Evolutionary conservation across 176 grass and related monocot genomes (phyloP).

Genomic region (Oropetium thomaeum): DNA sequence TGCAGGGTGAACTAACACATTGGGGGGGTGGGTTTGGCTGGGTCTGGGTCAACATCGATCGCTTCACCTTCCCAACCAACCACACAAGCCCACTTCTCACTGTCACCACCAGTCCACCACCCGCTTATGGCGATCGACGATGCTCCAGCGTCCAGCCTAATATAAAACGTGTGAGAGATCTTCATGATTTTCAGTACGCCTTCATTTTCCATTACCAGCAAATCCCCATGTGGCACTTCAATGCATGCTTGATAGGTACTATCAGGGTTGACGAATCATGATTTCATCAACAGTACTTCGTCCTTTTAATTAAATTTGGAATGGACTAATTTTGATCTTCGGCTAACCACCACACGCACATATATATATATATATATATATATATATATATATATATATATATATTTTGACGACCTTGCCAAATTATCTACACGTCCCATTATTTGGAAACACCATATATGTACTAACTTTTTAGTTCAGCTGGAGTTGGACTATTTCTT

Average conservation of each 20-base stretch:
- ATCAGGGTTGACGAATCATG: constrained; percentile 15
- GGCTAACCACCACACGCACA: not conserved
- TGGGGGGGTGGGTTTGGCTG: not conserved
- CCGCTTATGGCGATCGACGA: not conserved
- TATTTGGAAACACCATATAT: too few relatives aligned
- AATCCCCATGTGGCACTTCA: constrained; percentile 11
- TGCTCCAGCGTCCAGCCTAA: constrained; percentile 15
- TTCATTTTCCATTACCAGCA: constrained; percentile 30
- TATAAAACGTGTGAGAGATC: constrained; percentile 26
- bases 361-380: too few relatives aligned
- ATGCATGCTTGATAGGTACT: not conserved
- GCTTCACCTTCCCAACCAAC: constrained; percentile 46
- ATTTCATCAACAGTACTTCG: not conserved
- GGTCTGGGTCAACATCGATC: constrained; percentile 47
- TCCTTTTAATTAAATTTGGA: not conserved
- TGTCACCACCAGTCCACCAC: too few relatives aligned
- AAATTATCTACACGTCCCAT: too few relatives aligned
- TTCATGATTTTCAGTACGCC: constrained; percentile 19
- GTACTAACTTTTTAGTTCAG: too few relatives aligned
- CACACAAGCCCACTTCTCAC: constrained; percentile 6
- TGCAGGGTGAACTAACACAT: not conserved
- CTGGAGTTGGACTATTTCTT: not conserved
- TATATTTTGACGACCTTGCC: too few relatives aligned
- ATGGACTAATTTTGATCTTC: not conserved
- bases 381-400: too few relatives aligned